Conservation (phyloP, 257 asterid species). For the Apocynum venetum region DNA sequence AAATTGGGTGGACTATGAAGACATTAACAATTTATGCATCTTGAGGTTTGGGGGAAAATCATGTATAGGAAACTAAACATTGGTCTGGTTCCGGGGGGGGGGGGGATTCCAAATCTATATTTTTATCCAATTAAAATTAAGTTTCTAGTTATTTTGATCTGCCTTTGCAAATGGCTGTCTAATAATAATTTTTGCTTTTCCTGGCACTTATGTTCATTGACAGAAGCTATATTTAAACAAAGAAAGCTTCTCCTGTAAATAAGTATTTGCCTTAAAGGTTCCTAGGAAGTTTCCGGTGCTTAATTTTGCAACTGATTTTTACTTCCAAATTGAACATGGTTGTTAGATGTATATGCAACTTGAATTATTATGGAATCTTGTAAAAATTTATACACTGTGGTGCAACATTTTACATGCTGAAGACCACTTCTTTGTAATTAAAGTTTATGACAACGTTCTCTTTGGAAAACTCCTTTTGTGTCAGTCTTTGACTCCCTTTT, state of each 20-base stretch:
- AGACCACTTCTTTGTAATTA: neutral
- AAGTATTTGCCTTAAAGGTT: neutral
- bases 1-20: neutral
- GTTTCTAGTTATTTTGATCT: neutral
- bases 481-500: neutral
- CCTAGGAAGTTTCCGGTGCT: no score
- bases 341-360: neutral
- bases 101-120: neutral
- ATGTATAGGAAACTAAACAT: neutral
- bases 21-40: neutral
- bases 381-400: neutral
- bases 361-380: neutral
- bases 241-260: neutral
- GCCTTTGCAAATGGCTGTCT: neutral
- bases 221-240: neutral
- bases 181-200: neutral
- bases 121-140: neutral
- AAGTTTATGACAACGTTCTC: neutral
- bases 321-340: neutral
- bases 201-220: neutral
- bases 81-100: neutral
- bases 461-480: neutral
- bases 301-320: neutral
- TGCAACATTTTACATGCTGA: neutral
- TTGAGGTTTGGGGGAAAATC: neutral